These are phyloP conservation scores for Dipodascus albidus DNA, from an alignment of 805 yeast species.

Conservation along the genomic window DNA sequence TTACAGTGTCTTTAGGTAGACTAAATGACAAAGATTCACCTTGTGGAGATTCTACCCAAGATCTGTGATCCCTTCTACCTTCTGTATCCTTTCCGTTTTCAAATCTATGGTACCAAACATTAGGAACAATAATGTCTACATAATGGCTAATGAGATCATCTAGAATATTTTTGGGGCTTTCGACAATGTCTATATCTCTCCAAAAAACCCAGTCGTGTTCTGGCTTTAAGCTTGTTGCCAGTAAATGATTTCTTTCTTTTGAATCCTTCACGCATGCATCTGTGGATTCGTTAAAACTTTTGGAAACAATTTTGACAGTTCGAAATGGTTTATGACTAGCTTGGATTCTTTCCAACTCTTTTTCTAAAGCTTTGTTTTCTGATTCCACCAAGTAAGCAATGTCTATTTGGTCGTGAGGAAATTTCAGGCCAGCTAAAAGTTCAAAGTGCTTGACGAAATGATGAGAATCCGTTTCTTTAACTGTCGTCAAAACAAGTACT, in stretches of 20 bases:
- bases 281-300: slow-evolving; percentile 77
- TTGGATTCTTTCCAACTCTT: slow-evolving; percentile 64
- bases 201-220: slow-evolving; percentile 84
- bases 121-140: slow-evolving; percentile 78
- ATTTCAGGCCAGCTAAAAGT: slow-evolving; percentile 76
- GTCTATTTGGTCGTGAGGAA: slow-evolving; percentile 71
- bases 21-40: slow-evolving; percentile 56
- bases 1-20: slow-evolving; percentile 61
- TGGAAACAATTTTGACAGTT: slow-evolving; percentile 76
- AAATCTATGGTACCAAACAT: slow-evolving; percentile 49
- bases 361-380: slow-evolving; percentile 58
- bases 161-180: slow-evolving; percentile 61
- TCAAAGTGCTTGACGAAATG: slow-evolving; percentile 76
- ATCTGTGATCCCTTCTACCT: slow-evolving; percentile 18
- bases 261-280: slow-evolving; percentile 71
- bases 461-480: slow-evolving; percentile 60
- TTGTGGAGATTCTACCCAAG: slow-evolving; percentile 50
- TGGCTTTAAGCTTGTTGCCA: slow-evolving; percentile 69
- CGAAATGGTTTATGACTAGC: slow-evolving; percentile 51
- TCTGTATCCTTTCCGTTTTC: slow-evolving; percentile 16
- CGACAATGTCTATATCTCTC: slow-evolving; percentile 87
- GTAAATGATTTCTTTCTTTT: slow-evolving; percentile 74
- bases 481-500: slow-evolving; percentile 59
- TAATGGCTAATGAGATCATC: slow-evolving; percentile 83
- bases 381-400: slow-evolving; percentile 61